These are phyloP conservation scores for Amphicarpaea edgeworthii DNA, from an alignment of 306 rosid species.

Conservation along the genomic window DNA sequence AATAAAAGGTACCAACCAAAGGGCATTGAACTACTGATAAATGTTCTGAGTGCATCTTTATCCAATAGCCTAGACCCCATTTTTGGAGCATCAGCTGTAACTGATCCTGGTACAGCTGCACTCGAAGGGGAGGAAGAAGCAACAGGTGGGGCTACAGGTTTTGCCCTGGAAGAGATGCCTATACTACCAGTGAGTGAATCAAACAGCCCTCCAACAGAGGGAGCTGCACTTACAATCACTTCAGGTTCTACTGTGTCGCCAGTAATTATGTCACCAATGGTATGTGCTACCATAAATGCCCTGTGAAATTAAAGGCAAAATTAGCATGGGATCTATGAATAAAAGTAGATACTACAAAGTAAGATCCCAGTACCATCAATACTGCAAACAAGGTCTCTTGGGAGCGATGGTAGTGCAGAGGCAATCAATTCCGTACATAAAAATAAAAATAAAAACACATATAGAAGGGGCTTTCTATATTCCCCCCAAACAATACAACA, in stretches of 20 bases:
- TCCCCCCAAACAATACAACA: too few species aligned
- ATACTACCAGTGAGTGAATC: conserved; percentile 94
- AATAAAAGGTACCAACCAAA: conserved; percentile 93
- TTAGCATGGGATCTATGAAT: conserved; percentile 32
- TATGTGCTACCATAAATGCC: conserved; percentile 90
- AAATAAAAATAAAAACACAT: neutral
- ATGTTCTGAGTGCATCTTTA: conserved; percentile 87
- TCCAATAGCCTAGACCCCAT: conserved; percentile 76
- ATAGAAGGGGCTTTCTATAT: conserved; percentile 8
- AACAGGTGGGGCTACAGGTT: conserved; percentile 79
- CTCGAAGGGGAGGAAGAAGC: conserved; percentile 62
- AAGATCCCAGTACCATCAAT: conserved; percentile 34
- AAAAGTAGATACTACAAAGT: conserved; percentile 33
- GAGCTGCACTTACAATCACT: conserved; percentile 73
- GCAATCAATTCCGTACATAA: neutral
- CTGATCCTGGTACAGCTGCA: conserved; percentile 65
- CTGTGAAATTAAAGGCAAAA: conserved; percentile 55
- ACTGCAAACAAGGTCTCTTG: conserved; percentile 11
- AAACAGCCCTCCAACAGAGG: conserved; percentile 95
- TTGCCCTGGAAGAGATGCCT: conserved; percentile 89
- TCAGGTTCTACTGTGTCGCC: conserved; percentile 87
- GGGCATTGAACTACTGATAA: conserved; percentile 93
- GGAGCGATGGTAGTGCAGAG: neutral
- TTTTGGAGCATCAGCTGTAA: conserved; percentile 68
- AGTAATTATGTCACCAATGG: conserved; percentile 84